phyloP scores from a whole-genome alignment of 306 rosid species.

The Myrica gale region DNA sequence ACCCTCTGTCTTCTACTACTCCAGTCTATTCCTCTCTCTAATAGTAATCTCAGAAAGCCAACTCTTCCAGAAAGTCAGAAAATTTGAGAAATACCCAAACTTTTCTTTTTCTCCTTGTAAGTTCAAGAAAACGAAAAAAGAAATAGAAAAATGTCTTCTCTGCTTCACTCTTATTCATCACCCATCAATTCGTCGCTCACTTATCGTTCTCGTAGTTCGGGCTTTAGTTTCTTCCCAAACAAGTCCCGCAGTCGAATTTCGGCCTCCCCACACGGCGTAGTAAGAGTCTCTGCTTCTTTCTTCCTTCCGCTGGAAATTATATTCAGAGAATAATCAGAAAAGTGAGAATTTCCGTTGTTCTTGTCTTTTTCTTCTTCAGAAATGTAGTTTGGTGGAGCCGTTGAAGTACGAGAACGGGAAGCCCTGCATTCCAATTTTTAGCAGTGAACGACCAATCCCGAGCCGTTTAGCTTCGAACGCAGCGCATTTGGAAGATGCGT shows the following conservation, averaged over 20 bases:
- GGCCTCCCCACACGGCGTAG: constrained; percentile 26
- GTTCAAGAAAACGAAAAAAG: neutral
- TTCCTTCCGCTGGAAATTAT: neutral
- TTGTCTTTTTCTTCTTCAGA: constrained; percentile 30
- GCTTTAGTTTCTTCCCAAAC: neutral
- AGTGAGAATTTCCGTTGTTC: neutral
- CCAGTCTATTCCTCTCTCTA: neutral
- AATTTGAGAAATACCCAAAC: neutral
- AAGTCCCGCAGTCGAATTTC: constrained; percentile 12
- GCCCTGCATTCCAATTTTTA: constrained; percentile 27
- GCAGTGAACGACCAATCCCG: constrained; percentile 32
- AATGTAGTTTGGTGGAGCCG: constrained; percentile 43
- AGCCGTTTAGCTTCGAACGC: constrained; percentile 37
- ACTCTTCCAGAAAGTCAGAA: neutral
- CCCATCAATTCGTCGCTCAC: constrained; percentile 16
- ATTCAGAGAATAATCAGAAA: neutral
- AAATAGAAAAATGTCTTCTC: constrained; percentile 31
- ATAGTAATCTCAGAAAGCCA: too few species aligned
- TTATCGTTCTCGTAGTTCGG: constrained; percentile 1
- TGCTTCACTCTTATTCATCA: constrained; percentile 18
- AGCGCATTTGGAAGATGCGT: constrained; percentile 36
- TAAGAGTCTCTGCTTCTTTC: constrained; percentile 15
- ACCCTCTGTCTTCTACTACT: neutral
- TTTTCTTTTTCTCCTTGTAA: neutral
- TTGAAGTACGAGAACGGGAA: constrained; percentile 60